Conservation (phyloP, 345 rosid genomes). For the Trapa bicornis region DNA sequence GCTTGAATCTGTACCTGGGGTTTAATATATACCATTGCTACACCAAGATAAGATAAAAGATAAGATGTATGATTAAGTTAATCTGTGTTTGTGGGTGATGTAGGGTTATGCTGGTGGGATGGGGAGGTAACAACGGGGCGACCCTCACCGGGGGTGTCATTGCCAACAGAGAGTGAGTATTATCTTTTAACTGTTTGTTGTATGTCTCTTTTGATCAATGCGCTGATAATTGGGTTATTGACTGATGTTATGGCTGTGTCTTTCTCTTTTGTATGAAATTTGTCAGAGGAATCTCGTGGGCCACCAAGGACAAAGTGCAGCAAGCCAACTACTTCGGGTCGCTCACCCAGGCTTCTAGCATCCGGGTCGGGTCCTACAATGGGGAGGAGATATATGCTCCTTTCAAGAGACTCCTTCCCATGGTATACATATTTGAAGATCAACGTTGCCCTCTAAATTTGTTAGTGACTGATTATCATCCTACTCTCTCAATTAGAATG, state of each 20-base stretch:
- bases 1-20: too few species aligned
- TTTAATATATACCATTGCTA: too few species aligned
- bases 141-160: conserved; percentile 87
- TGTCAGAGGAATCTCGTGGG: conserved; percentile 93
- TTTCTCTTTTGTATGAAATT: conserved; percentile 2
- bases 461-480: too few species aligned
- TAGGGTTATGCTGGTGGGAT: conserved; percentile 96
- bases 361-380: conserved; percentile 88
- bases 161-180: conserved; percentile 77
- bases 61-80: too few species aligned
- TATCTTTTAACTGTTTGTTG: neutral
- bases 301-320: conserved; percentile 93
- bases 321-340: conserved; percentile 97
- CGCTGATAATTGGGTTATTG: too few species aligned
- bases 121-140: conserved; percentile 96
- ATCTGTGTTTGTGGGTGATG: neutral
- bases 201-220: neutral
- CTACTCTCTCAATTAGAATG: too few species aligned
- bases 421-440: conserved; percentile 33
- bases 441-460: too few species aligned
- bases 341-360: conserved; percentile 80
- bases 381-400: conserved; percentile 98
- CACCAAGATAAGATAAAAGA: too few species aligned
- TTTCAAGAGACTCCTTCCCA: conserved; percentile 89
- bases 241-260: neutral